Conservation (phyloP, 2,329 filamentous ascomycete species). For the Exophiala xenobiotica region DNA sequence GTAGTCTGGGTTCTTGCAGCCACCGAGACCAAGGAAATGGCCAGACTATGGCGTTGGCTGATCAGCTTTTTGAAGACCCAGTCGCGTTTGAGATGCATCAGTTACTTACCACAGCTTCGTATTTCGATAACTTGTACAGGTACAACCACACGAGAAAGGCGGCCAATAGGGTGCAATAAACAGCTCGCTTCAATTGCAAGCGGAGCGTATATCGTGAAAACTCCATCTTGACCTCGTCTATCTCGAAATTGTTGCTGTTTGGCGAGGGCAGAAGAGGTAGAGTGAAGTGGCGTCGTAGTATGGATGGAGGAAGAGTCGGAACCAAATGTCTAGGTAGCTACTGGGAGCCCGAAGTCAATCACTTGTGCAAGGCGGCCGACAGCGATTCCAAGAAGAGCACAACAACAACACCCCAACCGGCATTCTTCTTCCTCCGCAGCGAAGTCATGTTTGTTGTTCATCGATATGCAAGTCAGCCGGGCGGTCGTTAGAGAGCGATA, state of each 20-base stretch:
- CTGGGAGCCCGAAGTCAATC: too few relatives aligned
- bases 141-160: slow-evolving; percentile 7
- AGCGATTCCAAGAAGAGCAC: slow-evolving; percentile 6
- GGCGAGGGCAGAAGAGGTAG: slow-evolving; percentile 4
- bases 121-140: slow-evolving; percentile 2
- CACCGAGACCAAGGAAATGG: not conserved
- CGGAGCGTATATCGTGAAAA: slow-evolving; percentile 4
- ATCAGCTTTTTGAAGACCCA: not conserved
- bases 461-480: too few relatives aligned
- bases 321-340: too few relatives aligned
- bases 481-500: too few relatives aligned
- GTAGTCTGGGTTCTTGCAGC: slow-evolving; percentile 6
- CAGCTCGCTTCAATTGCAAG: slow-evolving; percentile 1
- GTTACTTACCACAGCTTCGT: slow-evolving; percentile 8
- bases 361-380: slow-evolving; percentile 7
- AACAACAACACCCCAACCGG: too few relatives aligned
- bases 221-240: slow-evolving; percentile 12
- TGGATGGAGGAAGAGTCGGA: too few relatives aligned
- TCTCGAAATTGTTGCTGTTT: slow-evolving; percentile 4
- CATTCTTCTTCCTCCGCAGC: too few relatives aligned
- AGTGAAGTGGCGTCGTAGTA: too few relatives aligned
- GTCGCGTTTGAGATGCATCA: not conserved
- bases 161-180: slow-evolving; percentile 3
- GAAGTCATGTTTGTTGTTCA: too few relatives aligned
- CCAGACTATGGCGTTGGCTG: not conserved